Conservation (phyloP, 1,284 basidiomycete species). For the Trametes sp. region DNA sequence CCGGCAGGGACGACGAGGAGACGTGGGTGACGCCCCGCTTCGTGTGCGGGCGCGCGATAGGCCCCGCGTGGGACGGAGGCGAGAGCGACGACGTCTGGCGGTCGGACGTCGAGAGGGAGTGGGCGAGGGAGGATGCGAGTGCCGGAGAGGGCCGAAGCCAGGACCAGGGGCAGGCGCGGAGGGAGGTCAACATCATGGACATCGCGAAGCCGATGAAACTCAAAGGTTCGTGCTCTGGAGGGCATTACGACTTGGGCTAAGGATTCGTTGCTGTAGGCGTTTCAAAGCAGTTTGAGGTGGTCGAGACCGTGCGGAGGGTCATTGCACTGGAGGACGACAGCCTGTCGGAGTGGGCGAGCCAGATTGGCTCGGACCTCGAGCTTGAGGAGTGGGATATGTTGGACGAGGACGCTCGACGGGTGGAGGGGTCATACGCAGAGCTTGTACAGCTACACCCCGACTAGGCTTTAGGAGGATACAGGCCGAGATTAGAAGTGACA, state of each 20-base stretch:
- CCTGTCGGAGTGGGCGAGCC: neutral
- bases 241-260: neutral
- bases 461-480: too few relatives aligned
- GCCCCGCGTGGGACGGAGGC: slow-evolving; percentile 1
- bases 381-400: slow-evolving; percentile 13
- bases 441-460: neutral
- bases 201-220: slow-evolving; percentile 27
- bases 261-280: neutral
- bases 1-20: slow-evolving; percentile 19
- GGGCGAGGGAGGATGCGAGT: neutral
- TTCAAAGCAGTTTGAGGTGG: slow-evolving; percentile 17
- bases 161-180: neutral
- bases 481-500: too few relatives aligned
- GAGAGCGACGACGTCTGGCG: slow-evolving; percentile 12
- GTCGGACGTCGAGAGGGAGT: slow-evolving; percentile 1
- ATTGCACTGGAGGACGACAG: slow-evolving; percentile 21
- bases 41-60: slow-evolving; percentile 11
- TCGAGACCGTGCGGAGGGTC: slow-evolving; percentile 20
- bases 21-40: slow-evolving; percentile 18
- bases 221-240: slow-evolving; percentile 16
- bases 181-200: slow-evolving; percentile 25
- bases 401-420: neutral
- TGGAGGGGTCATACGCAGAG: slow-evolving; percentile 13
- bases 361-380: slow-evolving; percentile 1
- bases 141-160: neutral